phyloP scores from a whole-genome alignment of 805 yeast genomes.

The Lachancea mirantina region DNA sequence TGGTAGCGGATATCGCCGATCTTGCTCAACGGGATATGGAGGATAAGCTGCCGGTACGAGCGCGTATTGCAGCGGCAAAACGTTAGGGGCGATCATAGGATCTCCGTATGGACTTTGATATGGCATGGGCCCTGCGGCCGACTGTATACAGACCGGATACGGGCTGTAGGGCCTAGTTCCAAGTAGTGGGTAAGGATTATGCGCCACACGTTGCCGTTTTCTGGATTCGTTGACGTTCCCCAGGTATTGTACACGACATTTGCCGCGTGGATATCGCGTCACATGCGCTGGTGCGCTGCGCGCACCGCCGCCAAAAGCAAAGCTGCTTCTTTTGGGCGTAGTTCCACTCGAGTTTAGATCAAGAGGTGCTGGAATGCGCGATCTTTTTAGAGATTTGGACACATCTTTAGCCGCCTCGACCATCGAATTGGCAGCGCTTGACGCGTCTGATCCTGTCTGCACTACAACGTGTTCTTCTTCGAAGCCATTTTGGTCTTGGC shows the following conservation, averaged over 20 bases:
- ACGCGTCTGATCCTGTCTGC: not conserved
- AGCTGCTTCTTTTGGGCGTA: not conserved
- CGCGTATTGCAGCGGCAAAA: constrained; percentile 5
- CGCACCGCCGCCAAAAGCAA: constrained; percentile 5
- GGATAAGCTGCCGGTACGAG: constrained; percentile 3
- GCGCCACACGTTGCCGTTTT: not conserved
- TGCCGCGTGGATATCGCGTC: constrained; percentile 18
- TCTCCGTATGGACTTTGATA: constrained; percentile 3
- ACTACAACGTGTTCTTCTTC: not conserved
- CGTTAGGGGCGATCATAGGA: not conserved
- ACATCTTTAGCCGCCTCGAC: not conserved
- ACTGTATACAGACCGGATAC: constrained; percentile 2
- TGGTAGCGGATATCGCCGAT: not conserved
- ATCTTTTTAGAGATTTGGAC: constrained; percentile 21
- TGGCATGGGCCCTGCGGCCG: constrained; percentile 4
- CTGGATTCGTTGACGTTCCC: constrained; percentile 12
- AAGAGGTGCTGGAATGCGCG: constrained; percentile 24
- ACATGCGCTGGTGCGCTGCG: constrained; percentile 24
- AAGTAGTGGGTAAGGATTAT: not conserved
- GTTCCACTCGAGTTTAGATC: constrained; percentile 4
- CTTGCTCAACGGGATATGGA: not conserved
- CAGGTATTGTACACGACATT: constrained; percentile 25
- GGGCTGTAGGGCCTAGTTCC: constrained; percentile 4
- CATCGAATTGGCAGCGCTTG: constrained; percentile 1
- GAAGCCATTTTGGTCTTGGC: not conserved